Conservation (phyloP, 805 yeast species). For the Cyberlindnera sargentensis region DNA sequence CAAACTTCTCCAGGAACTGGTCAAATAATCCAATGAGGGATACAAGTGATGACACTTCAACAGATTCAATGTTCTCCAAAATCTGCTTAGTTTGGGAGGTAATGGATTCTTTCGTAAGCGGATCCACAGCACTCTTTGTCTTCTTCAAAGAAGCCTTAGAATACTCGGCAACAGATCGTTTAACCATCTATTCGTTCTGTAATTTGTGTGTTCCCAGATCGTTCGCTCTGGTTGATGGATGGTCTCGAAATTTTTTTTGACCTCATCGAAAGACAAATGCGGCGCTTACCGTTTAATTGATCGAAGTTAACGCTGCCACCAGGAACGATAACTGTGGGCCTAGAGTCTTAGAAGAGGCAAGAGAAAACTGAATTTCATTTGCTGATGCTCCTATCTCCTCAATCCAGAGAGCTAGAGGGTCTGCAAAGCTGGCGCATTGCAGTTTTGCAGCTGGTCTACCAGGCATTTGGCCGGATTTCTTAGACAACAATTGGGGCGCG, state of each 20-base stretch:
- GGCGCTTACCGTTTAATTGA: background rate
- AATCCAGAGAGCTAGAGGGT: too few species aligned
- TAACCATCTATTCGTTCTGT: slow-evolving; percentile 5
- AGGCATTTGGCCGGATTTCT: background rate
- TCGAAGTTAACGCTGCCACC: too few species aligned
- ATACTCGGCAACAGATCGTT: slow-evolving; percentile 5
- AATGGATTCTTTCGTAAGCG: slow-evolving; percentile 12
- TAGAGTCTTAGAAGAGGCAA: too few species aligned
- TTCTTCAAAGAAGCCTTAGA: slow-evolving; percentile 2
- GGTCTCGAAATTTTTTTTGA: background rate
- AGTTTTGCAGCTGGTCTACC: too few species aligned
- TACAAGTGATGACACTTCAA: slow-evolving; percentile 6
- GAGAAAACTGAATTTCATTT: too few species aligned
- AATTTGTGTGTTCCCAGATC: background rate
- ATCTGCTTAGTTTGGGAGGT: slow-evolving; percentile 6
- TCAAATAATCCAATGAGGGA: slow-evolving; percentile 16
- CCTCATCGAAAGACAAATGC: background rate
- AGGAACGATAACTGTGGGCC: too few species aligned
- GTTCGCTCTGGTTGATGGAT: background rate
- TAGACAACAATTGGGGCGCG: slow-evolving; percentile 42
- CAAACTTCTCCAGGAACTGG: slow-evolving; percentile 13
- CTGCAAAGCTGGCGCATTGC: too few species aligned
- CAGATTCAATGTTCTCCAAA: slow-evolving; percentile 3
- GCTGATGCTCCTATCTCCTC: too few species aligned
- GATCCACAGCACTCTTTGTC: background rate